These are phyloP conservation scores for Cryptosporidium xiaoi DNA, from an alignment of 169 alveolate genomes.

Conservation along the genomic window DNA sequence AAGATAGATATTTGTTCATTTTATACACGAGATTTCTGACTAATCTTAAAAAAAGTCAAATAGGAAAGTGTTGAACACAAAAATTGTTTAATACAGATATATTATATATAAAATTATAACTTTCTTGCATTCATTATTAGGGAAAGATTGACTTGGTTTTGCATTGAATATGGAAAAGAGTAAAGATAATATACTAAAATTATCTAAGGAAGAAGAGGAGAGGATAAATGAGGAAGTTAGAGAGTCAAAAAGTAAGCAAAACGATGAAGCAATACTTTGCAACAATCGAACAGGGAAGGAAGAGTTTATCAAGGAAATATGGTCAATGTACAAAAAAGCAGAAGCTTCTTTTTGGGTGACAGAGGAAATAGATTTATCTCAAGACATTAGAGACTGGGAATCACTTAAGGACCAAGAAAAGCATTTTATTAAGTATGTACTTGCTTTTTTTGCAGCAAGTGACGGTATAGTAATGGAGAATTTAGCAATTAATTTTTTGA, in stretches of 20 bases:
- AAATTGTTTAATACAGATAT: too few species aligned
- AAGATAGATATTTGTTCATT: too few species aligned
- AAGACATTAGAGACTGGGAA: conserved; percentile 96
- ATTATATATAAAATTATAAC: too few species aligned
- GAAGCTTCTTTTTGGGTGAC: conserved; percentile 99
- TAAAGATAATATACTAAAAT: neutral
- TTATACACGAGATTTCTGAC: too few species aligned
- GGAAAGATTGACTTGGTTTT: neutral
- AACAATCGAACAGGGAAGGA: neutral
- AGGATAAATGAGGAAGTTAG: conserved; percentile 21
- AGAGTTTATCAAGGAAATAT: conserved; percentile 82
- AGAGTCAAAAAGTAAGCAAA: conserved; percentile 15
- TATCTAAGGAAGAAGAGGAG: neutral
- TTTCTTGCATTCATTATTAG: neutral
- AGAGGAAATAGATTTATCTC: conserved; percentile 96
- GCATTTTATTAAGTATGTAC: conserved; percentile 94
- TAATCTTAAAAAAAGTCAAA: too few species aligned
- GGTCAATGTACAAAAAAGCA: conserved; percentile 98
- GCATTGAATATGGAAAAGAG: neutral
- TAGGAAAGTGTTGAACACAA: too few species aligned
- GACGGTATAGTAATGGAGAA: conserved; percentile 99
- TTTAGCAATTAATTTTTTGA: conserved; percentile 92
- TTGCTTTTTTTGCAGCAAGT: conserved; percentile 97
- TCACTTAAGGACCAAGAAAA: conserved; percentile 87
- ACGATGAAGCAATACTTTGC: conserved; percentile 19